Percentiles rank a stretch among this genome's conserved stretches.
Evolutionary conservation across 768 basidiomycete species (phyloP).

Genomic region (Collybia nuda): DNA sequence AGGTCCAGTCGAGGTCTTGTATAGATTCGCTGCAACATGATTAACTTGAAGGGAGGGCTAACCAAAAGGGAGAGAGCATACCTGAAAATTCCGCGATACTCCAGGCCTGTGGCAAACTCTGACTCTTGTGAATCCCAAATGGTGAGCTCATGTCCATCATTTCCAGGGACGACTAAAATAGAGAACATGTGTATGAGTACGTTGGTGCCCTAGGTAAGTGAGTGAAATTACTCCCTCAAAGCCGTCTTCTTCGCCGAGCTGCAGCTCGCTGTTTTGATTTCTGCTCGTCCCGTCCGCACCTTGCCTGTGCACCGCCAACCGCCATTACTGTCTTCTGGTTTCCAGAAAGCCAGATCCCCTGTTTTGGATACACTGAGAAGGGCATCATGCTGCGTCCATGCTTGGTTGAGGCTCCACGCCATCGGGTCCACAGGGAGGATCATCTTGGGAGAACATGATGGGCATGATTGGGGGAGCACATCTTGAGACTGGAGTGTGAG

Average conservation of each 20-base stretch:
- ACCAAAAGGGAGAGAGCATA: slow-evolving; percentile 26
- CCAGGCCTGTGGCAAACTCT: slow-evolving; percentile 89
- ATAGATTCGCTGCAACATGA: slow-evolving; percentile 49
- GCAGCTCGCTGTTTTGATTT: slow-evolving; percentile 73
- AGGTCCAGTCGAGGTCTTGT: slow-evolving; percentile 90
- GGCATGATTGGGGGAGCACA: slow-evolving; percentile 49
- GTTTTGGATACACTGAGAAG: slow-evolving; percentile 74
- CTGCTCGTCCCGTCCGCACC: slow-evolving; percentile 68
- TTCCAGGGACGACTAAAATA: slow-evolving; percentile 54
- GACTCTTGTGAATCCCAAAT: slow-evolving; percentile 97
- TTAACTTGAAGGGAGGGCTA: background rate
- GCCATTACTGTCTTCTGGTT: slow-evolving; percentile 43
- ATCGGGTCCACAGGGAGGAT: slow-evolving; percentile 86
- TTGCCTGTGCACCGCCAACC: slow-evolving; percentile 71
- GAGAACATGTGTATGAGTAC: slow-evolving; percentile 7
- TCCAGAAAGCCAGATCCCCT: slow-evolving; percentile 90
- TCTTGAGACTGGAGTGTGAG: slow-evolving; percentile 49
- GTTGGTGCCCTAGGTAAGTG: background rate
- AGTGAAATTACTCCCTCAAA: slow-evolving; percentile 53
- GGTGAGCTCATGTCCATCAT: slow-evolving; percentile 76
- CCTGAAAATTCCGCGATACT: slow-evolving; percentile 66
- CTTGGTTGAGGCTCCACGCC: slow-evolving; percentile 64
- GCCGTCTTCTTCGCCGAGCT: slow-evolving; percentile 93
- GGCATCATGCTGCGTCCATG: slow-evolving; percentile 62
- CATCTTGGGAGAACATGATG: slow-evolving; percentile 41